phyloP scores from a whole-genome alignment of 495 filamentous ascomycete genomes.

The Evernia prunastri region DNA sequence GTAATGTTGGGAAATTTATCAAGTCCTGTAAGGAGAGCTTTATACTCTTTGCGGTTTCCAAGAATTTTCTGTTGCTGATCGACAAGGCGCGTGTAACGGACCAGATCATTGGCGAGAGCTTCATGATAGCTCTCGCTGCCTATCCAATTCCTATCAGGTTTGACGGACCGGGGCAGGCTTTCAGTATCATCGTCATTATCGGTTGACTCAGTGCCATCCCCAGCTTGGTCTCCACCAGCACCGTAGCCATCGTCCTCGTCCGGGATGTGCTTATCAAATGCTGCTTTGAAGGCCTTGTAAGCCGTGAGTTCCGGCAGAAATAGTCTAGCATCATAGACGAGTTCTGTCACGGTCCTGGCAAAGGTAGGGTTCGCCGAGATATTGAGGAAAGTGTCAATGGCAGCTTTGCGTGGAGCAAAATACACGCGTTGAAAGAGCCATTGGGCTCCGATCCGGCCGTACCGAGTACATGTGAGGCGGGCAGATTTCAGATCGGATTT shows the following conservation, averaged over 20 bases:
- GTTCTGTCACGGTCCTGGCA: background rate
- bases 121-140: background rate
- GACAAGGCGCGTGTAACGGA: background rate
- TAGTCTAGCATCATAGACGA: background rate
- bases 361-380: background rate
- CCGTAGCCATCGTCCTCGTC: background rate
- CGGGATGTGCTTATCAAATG: background rate
- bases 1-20: background rate
- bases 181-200: background rate
- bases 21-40: background rate
- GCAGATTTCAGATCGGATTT: background rate
- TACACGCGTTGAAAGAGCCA: constrained; percentile 2
- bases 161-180: background rate
- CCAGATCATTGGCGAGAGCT: background rate
- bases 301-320: background rate
- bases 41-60: background rate
- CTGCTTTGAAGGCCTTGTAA: background rate
- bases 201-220: background rate
- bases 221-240: no score
- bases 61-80: background rate
- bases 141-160: no score
- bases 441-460: background rate
- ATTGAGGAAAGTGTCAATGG: background rate
- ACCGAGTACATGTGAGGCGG: background rate
- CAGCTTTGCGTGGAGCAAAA: background rate